A percentile compares a stretch with the other conserved stretches of the same genome.
Conservation (phyloP, 108 stramenopile species). For the Bacterosira constricta region DNA sequence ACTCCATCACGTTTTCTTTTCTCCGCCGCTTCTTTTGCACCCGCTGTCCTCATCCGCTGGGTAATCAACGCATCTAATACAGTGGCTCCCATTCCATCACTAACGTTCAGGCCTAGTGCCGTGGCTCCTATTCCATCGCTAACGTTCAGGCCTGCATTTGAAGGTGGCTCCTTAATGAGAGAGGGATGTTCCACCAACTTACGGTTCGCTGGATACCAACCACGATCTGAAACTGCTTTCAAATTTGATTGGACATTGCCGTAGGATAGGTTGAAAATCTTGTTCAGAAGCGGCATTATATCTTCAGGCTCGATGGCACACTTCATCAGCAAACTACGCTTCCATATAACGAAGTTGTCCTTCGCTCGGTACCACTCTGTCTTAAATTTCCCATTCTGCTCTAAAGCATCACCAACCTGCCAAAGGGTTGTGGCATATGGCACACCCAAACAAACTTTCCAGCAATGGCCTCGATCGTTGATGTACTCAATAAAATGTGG, state of each 20-base stretch:
- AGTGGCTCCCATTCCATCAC: too few species aligned
- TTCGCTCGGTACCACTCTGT: not conserved
- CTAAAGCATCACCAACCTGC: slow-evolving; percentile 20
- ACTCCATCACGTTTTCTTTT: slow-evolving; percentile 1
- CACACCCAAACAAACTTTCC: slow-evolving; percentile 27
- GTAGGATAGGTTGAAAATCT: not conserved
- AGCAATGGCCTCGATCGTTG: slow-evolving; percentile 20
- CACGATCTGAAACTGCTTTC: slow-evolving; percentile 2
- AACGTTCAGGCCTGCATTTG: not conserved
- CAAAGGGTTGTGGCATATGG: slow-evolving; percentile 30
- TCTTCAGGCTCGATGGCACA: slow-evolving; percentile 5
- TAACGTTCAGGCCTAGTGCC: not conserved
- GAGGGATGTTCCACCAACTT: slow-evolving; percentile 1
- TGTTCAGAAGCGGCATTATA: not conserved
- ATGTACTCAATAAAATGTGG: slow-evolving; percentile 12
- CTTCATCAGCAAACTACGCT: not conserved
- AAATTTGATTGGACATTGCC: not conserved
- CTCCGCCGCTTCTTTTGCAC: not conserved
- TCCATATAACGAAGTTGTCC: not conserved
- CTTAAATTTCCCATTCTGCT: slow-evolving; percentile 32
- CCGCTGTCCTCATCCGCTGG: not conserved
- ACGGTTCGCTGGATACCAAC: slow-evolving; percentile 14
- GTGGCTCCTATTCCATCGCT: not conserved
- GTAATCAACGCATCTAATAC: too few species aligned
- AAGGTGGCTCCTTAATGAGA: not conserved